These are phyloP conservation scores for Calocera viscosa DNA, from an alignment of 768 basidiomycete species.

Conservation along the genomic window DNA sequence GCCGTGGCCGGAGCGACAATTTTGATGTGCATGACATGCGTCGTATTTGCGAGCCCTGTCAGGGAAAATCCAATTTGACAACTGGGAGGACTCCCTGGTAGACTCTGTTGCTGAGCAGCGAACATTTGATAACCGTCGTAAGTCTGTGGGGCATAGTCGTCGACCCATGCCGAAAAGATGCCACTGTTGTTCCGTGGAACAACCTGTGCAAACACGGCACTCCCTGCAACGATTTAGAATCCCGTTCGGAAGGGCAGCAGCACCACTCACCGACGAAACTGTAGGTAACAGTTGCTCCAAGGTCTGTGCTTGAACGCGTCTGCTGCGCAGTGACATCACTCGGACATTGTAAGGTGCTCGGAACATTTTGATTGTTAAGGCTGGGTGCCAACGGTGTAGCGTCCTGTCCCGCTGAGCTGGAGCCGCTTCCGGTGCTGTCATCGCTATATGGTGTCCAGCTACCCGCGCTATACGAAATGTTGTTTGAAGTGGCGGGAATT, in stretches of 20 bases:
- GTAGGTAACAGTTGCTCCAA: background rate
- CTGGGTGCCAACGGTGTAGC: background rate
- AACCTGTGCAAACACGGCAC: background rate
- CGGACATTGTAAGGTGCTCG: background rate
- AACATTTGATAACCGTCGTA: slow-evolving; percentile 3
- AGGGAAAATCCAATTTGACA: background rate
- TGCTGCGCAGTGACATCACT: background rate
- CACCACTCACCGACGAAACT: background rate
- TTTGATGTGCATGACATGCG: background rate
- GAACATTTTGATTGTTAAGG: background rate
- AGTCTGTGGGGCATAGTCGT: background rate
- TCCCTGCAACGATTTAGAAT: background rate
- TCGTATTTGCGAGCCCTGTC: background rate
- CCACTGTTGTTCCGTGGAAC: background rate
- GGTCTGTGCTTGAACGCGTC: background rate
- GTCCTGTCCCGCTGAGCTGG: background rate
- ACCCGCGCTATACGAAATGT: background rate
- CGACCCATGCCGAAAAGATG: background rate
- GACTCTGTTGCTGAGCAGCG: background rate
- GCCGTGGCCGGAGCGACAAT: slow-evolving; percentile 1
- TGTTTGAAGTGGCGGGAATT: background rate
- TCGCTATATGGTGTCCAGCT: background rate
- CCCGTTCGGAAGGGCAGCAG: background rate
- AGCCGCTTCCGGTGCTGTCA: background rate
- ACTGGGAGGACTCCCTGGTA: background rate